Percentiles rank a stretch among this genome's conserved stretches.
These are phyloP conservation scores for Neonectria sp. DNA, from an alignment of 2,329 filamentous ascomycete genomes.

Conservation along the genomic window DNA sequence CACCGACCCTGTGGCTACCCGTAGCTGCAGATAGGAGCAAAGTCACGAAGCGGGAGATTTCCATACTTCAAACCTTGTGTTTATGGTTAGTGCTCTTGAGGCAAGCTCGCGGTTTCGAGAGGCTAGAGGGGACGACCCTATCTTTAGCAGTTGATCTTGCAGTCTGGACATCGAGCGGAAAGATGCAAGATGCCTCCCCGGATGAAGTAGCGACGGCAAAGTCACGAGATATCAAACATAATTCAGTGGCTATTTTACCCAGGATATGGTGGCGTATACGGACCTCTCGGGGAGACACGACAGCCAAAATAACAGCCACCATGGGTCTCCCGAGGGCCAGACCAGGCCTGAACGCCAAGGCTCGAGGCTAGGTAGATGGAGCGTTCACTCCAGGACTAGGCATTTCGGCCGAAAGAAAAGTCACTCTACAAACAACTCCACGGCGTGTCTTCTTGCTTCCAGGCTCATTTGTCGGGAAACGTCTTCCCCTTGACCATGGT, in stretches of 20 bases:
- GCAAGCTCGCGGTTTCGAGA: neutral
- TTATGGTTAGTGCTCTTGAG: neutral
- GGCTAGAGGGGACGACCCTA: too few species aligned
- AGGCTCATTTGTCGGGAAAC: neutral
- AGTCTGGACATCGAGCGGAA: neutral
- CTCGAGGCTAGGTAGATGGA: neutral
- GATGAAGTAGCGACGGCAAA: neutral
- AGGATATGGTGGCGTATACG: neutral
- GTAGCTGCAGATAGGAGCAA: neutral
- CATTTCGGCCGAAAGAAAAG: neutral
- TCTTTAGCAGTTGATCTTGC: neutral
- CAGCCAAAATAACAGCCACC: neutral
- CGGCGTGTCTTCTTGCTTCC: neutral
- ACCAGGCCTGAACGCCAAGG: neutral
- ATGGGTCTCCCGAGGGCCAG: neutral
- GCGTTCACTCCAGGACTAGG: neutral
- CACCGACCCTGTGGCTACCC: neutral
- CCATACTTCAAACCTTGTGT: neutral
- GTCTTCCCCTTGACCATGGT: neutral
- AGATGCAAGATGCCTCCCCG: too few species aligned
- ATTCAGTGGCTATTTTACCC: neutral
- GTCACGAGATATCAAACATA: neutral
- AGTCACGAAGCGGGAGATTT: neutral
- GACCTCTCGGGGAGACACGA: neutral
- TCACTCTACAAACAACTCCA: neutral